Base-by-base conservation (phyloP, 345 rosid genomes). In the Cochlearia excelsa region DNA sequence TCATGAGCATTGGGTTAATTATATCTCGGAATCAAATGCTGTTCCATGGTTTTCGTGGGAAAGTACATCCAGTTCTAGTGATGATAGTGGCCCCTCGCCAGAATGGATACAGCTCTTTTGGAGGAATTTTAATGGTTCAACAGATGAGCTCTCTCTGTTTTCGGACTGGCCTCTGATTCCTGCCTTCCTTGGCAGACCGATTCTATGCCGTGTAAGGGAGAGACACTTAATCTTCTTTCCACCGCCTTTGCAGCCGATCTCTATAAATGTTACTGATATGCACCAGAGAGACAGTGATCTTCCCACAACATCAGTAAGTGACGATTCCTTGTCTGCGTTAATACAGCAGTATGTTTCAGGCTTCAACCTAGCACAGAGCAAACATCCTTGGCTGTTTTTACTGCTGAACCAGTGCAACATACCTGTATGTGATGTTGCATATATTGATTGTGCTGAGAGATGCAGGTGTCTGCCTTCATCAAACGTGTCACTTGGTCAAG, bases 11-110 rank as follows among this genome's bases (percentile, higher is more conserved):
- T 90, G 97, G 97, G 85, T 85, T 68, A 81, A 72, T 73, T 85
- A 72, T 80, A 84, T 90, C 34, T 77, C 76, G 75, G 84, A 63
- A 39, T 76, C 83, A 59, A 79, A 76, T 59, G 53, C 67, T 77
- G 77, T 82, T 72, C 96, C 97, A 34, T 85, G 97, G 97, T 87
- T 90, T 75, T 90, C 96, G 26, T 90, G 97, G 95, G 83, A 79
- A 69, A 76, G 66, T 71, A 69, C 75, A 42, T 75, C 87, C 54
- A 76, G 63, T 69, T 75, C 79, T 70, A 77, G 82, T 66, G 80
- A 80, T 68, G 94, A 76, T 63, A 79, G 69, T 65, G 94, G 97
- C 47, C 97, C 97, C 48, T 81, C 97, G 45, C 80, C 87, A 65
- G 89, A 85, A 67, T 90, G 97, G 97, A 72, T 90, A 66, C 76